phyloP scores from a whole-genome alignment of 2,329 filamentous ascomycete genomes.

The Pseudocercospora musae region DNA sequence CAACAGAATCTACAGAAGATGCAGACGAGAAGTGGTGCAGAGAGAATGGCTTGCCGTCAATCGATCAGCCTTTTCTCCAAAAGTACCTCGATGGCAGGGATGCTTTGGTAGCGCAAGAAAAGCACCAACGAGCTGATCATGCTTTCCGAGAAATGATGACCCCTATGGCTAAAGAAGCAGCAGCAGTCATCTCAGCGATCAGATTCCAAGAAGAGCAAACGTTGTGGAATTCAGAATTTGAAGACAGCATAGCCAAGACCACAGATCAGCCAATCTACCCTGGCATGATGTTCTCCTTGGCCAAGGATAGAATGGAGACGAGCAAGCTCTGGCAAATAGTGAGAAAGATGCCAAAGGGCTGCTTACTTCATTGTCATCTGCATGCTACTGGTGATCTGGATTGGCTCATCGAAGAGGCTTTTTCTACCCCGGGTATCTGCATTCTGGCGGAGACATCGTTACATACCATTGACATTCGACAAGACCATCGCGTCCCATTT shows the following conservation, averaged over 20 bases:
- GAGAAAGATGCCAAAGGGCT: constrained; percentile 82
- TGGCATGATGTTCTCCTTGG: constrained; percentile 89
- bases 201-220: constrained; percentile 71
- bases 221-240: constrained; percentile 72
- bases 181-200: constrained; percentile 75
- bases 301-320: constrained; percentile 79
- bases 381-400: constrained; percentile 89
- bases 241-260: constrained; percentile 64
- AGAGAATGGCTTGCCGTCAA: constrained; percentile 41
- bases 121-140: constrained; percentile 72
- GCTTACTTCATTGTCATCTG: constrained; percentile 80
- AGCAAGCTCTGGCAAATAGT: constrained; percentile 85
- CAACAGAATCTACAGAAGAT: background rate
- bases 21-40: constrained; percentile 39
- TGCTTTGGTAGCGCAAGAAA: constrained; percentile 75
- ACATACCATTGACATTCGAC: constrained; percentile 50
- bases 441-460: constrained; percentile 61
- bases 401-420: constrained; percentile 69
- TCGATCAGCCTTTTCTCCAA: constrained; percentile 71
- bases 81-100: constrained; percentile 75
- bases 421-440: constrained; percentile 71
- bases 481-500: constrained; percentile 49
- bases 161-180: constrained; percentile 72
- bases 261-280: constrained; percentile 67
- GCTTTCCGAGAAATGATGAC: constrained; percentile 72